Conservation (phyloP, 495 filamentous ascomycete species). For the Astrothelium macrocarpum region DNA sequence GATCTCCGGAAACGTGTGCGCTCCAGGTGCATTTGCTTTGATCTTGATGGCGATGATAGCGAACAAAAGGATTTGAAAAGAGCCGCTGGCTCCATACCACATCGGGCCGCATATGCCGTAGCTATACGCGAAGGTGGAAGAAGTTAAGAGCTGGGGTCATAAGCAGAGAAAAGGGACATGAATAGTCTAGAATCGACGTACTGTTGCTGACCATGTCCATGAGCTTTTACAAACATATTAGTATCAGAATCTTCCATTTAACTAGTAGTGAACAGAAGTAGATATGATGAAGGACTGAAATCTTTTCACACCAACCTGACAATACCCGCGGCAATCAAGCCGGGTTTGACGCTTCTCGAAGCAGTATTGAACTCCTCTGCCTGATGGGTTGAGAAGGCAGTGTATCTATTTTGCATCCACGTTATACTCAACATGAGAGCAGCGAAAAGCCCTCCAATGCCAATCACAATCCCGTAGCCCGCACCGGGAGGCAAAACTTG, state of each 20-base stretch:
- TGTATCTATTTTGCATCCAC: constrained; percentile 40
- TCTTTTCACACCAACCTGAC: constrained; percentile 20
- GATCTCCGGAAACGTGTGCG: constrained; percentile 37
- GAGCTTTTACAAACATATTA: constrained; percentile 10
- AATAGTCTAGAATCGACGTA: not conserved
- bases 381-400: constrained; percentile 36
- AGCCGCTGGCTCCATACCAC: constrained; percentile 38
- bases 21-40: constrained; percentile 34
- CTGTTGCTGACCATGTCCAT: constrained; percentile 20
- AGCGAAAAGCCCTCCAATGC: constrained; percentile 40
- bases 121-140: constrained; percentile 38
- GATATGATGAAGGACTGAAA: no score
- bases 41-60: constrained; percentile 36
- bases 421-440: constrained; percentile 38
- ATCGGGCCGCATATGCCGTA: constrained; percentile 43
- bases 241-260: not conserved
- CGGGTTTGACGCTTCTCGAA: constrained; percentile 39
- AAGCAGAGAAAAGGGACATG: not conserved
- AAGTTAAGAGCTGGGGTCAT: constrained; percentile 29
- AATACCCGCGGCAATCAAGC: constrained; percentile 41
- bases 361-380: constrained; percentile 45
- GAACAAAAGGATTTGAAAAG: constrained; percentile 38
- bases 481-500: constrained; percentile 23
- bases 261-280: not conserved
- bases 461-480: constrained; percentile 43